Conservation (phyloP, 2,329 filamentous ascomycete genomes). For the Aureobasidium pullulans region DNA sequence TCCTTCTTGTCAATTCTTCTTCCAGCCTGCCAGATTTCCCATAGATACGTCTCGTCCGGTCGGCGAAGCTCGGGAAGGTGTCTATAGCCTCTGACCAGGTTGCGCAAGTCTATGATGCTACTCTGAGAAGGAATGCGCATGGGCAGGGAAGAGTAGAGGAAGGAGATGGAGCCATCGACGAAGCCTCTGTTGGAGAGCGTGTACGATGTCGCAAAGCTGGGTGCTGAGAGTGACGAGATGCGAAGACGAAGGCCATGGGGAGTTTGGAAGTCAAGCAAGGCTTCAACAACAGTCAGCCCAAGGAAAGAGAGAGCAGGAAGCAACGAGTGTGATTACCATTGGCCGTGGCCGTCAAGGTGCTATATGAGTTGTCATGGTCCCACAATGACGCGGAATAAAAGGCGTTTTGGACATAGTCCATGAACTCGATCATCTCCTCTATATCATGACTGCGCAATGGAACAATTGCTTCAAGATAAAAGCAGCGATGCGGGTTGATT, state of each 20-base stretch:
- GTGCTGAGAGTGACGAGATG: conserved; percentile 82
- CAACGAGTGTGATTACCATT: conserved; percentile 49
- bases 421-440: conserved; percentile 76
- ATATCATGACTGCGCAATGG: conserved; percentile 1
- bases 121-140: conserved; percentile 63
- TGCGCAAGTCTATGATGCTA: conserved; percentile 65
- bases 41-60: conserved; percentile 44
- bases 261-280: conserved; percentile 80
- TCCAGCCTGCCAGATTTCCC: conserved; percentile 48
- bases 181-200: conserved; percentile 81
- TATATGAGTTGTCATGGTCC: conserved; percentile 89
- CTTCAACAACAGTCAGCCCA: conserved; percentile 35
- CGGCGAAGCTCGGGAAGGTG: conserved; percentile 61
- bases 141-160: conserved; percentile 84
- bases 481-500: no score
- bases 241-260: conserved; percentile 78
- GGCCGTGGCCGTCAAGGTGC: conserved; percentile 73
- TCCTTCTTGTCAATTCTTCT: conserved; percentile 45
- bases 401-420: conserved; percentile 90
- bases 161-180: conserved; percentile 94
- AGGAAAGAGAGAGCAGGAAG: background rate
- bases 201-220: conserved; percentile 92
- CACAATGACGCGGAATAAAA: conserved; percentile 82
- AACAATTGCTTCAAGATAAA: no score
- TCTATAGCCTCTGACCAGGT: conserved; percentile 74